Base-by-base conservation (phyloP, 768 basidiomycete genomes). In the Tremella fuciformis region DNA sequence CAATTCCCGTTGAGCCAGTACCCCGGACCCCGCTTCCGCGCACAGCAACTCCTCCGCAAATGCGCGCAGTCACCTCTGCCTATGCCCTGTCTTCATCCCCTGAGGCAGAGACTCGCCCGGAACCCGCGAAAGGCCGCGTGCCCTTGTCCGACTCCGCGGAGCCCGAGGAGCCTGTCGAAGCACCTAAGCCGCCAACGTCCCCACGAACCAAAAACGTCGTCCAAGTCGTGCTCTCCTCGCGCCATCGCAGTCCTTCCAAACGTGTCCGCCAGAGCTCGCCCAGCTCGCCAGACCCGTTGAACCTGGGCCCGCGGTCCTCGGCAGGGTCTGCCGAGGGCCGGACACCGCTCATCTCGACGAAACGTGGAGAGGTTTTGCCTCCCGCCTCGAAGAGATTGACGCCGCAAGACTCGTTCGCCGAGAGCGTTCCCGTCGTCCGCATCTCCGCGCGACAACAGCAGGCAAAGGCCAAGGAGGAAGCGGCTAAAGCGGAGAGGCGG, bases 391-490 rank as follows among this genome's bases (percentile, higher is more conserved):
- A 34, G 11, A 4, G 29, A 34, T 34, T 34, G 29, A 34, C 29
- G 29, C 29, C 29, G 4, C 29, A 34, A 34, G 29, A 34, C 29
- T 34, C 29, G 4, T 34, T 34, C 29, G 29, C 29, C 6, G 29
- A 34, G 29, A 34, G 29, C 29, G 29, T 34, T 4, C 29, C 29
- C 29, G 29, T 34, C 29, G 29, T 34, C 29, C 29, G 29, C 11
- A 34, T 34, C 29, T 34, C 29, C 7, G 42, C n/a, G 16, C 42
- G 42, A 46, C n/a, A 46, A 15, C 22, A 22, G n/a, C 42, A 46
- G n/a, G 42, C 42, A 46, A 46, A 15, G 8, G 48, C 44, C 25
- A 57, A 57, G 56, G 34, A 50, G 49, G 44, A 24, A 34, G 56
- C 26, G 3, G 56, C 50, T 16, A 57, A 50, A 29, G 34, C 34